Evolutionary conservation across 2,329 filamentous ascomycete genomes (phyloP).

Genomic region (Colletotrichum horii): DNA sequence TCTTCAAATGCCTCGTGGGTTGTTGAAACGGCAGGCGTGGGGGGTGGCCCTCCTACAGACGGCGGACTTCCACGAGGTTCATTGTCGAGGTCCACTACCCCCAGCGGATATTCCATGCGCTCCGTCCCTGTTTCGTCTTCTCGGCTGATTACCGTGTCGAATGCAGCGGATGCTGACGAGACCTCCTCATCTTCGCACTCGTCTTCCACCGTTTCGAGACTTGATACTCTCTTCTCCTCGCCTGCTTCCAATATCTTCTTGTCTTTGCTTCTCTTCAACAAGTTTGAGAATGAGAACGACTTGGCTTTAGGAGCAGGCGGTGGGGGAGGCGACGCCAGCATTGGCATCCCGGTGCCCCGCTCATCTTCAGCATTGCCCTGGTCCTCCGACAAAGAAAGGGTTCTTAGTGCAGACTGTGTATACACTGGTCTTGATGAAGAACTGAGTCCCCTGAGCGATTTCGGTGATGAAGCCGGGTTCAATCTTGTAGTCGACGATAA

Average conservation of each 20-base stretch:
- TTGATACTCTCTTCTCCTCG: accelerated
- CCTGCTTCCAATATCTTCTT: too few relatives aligned
- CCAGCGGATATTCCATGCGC: neutral
- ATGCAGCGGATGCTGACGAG: accelerated
- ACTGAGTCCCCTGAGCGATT: accelerated
- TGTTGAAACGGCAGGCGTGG: accelerated
- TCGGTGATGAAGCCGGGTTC: neutral
- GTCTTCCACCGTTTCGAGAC: neutral
- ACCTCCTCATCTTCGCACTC: neutral
- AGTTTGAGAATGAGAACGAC: neutral
- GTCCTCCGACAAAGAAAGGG: neutral
- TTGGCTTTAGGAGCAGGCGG: neutral
- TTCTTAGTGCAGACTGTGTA: neutral
- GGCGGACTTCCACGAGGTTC: neutral
- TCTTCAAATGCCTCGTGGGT: too few relatives aligned
- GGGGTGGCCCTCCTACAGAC: accelerated
- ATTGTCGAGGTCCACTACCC: neutral
- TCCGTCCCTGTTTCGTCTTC: neutral
- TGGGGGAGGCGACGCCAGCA: neutral
- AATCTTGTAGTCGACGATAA: neutral
- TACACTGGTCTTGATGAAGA: neutral
- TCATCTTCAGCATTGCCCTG: neutral
- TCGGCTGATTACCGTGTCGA: neutral
- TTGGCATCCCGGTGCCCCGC: neutral
- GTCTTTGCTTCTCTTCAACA: neutral